Conservation (phyloP, 108 stramenopile species). For the Pseudonitzschia multiseries region DNA sequence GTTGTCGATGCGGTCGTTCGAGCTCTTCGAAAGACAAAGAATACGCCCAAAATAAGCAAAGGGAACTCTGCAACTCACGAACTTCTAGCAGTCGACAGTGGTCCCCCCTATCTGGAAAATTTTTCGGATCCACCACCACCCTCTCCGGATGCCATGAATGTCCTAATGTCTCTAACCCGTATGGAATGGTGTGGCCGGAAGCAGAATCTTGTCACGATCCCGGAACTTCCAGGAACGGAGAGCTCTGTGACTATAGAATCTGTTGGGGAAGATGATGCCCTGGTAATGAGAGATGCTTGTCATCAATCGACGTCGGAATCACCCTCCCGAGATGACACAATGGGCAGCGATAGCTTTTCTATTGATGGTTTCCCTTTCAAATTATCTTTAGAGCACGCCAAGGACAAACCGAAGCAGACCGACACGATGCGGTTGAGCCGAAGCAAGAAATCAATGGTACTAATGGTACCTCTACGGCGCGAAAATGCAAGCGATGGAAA, state of each 20-base stretch:
- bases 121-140: not conserved
- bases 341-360: conserved; percentile 12
- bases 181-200: not conserved
- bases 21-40: not conserved
- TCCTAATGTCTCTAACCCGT: conserved; percentile 2
- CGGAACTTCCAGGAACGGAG: not conserved
- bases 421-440: not conserved
- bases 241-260: not conserved
- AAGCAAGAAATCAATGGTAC: not conserved
- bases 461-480: not conserved
- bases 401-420: not conserved
- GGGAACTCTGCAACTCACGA: not conserved
- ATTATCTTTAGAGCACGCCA: not conserved
- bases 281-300: no score
- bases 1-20: conserved; percentile 9
- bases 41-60: not conserved
- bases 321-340: no score
- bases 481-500: not conserved
- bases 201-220: not conserved
- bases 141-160: not conserved
- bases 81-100: no score
- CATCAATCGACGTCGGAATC: no score
- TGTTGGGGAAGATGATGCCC: no score
- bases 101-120: no score
- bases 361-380: not conserved